Base-by-base conservation (phyloP, 257 asterid species). In the Solanum chilense region DNA sequence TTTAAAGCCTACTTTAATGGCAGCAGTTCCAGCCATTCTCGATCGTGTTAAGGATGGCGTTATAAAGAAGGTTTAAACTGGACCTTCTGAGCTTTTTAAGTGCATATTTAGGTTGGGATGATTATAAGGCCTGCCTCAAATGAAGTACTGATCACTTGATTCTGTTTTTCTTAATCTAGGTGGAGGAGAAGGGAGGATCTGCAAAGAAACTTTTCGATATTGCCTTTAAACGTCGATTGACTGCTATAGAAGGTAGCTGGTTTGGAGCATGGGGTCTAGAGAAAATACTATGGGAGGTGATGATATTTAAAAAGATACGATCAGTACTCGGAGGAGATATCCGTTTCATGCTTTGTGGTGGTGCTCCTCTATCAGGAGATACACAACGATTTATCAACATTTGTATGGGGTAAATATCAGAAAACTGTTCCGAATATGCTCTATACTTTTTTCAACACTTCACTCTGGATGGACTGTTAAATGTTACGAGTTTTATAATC, bases 1-100 rank as follows among this genome's bases (percentile, higher is more conserved):
- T 21, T 88, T 96, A 90, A 91, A 93, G 84, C 99, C 99, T 68
- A 96, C 98, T 13, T 73, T 96, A 85, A 90, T 96, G 97, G 91
- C 99, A 86, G 93, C 98, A 41, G 99, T 96, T 89, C 99, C 99
- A 66, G 98, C 99, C 87, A 95, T 96, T 87, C 93, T 96, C 76
- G 99, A 96, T 90, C 99, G 98, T 92, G 98, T 96, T 77, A 91
- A 93, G 87, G 98, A 96, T 15, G 98, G 98, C 85, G 98, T 96
- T 87, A 49, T 94, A 88, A 95, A 95, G 91, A 96, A 96, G 99
- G 99, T 96, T 44, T 39, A 73, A 5, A 52, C 88, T 27, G 85
- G 47, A 68, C 44, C 84, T 41, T 66, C 58, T 12, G 82, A n/a
- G 58, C 16, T 35, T 33, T 18, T 33, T 20, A 77, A 25, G 39